Percentiles rank a stretch among this genome's conserved stretches.
Conservation (phyloP, 139 green algal species). For the Raphidocelis subcapitata region DNA sequence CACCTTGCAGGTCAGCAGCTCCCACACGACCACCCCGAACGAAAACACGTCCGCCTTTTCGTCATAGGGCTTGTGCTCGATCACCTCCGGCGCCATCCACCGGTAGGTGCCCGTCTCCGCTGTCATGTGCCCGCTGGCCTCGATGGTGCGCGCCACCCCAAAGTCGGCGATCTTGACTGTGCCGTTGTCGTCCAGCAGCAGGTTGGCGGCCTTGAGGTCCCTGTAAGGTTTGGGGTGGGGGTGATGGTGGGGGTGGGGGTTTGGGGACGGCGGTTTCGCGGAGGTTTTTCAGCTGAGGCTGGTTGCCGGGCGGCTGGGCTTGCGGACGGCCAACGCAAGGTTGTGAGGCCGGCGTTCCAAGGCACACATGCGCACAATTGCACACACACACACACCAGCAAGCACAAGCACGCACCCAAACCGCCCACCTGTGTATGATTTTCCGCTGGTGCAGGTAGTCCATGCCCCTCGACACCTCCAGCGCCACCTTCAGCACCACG, state of each 20-base stretch:
- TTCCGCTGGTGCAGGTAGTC: slow-evolving; percentile 99
- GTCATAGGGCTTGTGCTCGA: slow-evolving; percentile 96
- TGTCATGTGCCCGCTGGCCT: slow-evolving; percentile 90
- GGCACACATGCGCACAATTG: neutral
- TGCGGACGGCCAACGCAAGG: no score
- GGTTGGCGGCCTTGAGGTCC: slow-evolving; percentile 90
- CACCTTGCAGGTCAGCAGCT: slow-evolving; percentile 88
- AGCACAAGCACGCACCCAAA: no score
- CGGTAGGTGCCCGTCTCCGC: slow-evolving; percentile 99
- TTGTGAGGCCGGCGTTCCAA: no score
- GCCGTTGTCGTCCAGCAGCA: slow-evolving; percentile 95
- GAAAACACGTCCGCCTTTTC: slow-evolving; percentile 91
- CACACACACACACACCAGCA: no score
- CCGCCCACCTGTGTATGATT: slow-evolving; percentile 85
- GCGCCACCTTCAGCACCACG: slow-evolving; percentile 73
- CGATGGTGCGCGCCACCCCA: slow-evolving; percentile 93
- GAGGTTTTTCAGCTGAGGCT: no score
- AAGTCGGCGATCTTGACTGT: slow-evolving; percentile 96
- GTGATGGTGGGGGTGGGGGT: no score
- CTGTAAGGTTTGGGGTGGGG: neutral
- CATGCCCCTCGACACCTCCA: slow-evolving; percentile 95
- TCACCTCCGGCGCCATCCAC: slow-evolving; percentile 99
- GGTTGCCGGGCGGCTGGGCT: no score
- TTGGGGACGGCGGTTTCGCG: no score
- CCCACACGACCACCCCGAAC: slow-evolving; percentile 91